phyloP scores from a whole-genome alignment of 1,284 basidiomycete species.

The Mycena citricolor region DNA sequence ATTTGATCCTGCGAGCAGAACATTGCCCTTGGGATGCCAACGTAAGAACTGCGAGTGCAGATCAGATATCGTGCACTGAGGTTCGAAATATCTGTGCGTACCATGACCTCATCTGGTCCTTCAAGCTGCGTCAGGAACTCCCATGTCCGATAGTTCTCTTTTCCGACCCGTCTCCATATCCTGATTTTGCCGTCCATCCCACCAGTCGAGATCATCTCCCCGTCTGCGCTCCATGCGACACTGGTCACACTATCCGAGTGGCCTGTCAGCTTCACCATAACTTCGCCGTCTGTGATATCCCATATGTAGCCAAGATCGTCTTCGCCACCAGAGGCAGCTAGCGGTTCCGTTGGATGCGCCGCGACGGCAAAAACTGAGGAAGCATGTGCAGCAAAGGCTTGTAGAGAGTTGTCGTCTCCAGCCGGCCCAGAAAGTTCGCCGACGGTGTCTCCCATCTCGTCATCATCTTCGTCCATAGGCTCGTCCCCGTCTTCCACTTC shows the following conservation, averaged over 20 bases:
- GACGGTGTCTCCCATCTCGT: constrained; percentile 46
- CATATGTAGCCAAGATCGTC: constrained; percentile 96
- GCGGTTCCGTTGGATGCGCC: constrained; percentile 81
- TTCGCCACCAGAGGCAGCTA: constrained; percentile 92
- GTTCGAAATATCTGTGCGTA: constrained; percentile 45
- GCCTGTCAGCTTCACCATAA: constrained; percentile 83
- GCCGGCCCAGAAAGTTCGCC: constrained; percentile 39
- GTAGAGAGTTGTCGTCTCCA: constrained; percentile 62
- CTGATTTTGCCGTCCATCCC: constrained; percentile 97
- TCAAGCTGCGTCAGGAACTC: constrained; percentile 91
- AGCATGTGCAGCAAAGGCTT: constrained; percentile 62
- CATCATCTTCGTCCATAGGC: constrained; percentile 76
- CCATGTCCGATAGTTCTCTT: constrained; percentile 77
- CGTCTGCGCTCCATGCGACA: constrained; percentile 82
- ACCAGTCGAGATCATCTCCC: constrained; percentile 90
- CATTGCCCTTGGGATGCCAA: constrained; percentile 95
- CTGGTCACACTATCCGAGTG: constrained; percentile 91
- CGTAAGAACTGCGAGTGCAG: constrained; percentile 69
- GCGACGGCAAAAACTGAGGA: constrained; percentile 85
- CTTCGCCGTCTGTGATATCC: constrained; percentile 81
- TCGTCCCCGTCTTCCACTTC: constrained; percentile 68
- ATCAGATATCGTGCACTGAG: constrained; percentile 4
- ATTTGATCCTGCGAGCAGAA: constrained; percentile 89
- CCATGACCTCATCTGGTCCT: constrained; percentile 94
- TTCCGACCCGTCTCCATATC: constrained; percentile 84